A percentile compares a stretch with the other conserved stretches of the same genome.
phyloP scores from a whole-genome alignment of 495 filamentous ascomycete genomes.

The Aspergillus carlsbadensis region DNA sequence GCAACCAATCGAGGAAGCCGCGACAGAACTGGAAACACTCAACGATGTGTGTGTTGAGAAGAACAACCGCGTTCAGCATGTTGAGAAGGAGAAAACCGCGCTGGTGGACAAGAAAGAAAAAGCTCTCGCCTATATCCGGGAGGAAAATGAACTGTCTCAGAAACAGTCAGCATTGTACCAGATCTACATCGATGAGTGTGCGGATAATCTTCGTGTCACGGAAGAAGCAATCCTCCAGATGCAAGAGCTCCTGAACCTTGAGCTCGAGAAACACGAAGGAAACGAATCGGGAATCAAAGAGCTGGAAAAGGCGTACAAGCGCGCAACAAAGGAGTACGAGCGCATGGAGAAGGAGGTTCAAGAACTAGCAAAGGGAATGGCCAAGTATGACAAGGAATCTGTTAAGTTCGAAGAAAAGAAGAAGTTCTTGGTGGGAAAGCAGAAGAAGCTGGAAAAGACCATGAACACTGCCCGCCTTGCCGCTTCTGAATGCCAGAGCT shows the following conservation, averaged over 20 bases:
- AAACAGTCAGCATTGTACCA: slow-evolving; percentile 93
- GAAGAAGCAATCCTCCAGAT: slow-evolving; percentile 88
- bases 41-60: slow-evolving; percentile 96
- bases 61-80: slow-evolving; percentile 89
- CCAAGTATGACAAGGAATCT: slow-evolving; percentile 89
- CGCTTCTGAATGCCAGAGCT: slow-evolving; percentile 69
- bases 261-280: slow-evolving; percentile 88
- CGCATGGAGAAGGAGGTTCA: slow-evolving; percentile 79
- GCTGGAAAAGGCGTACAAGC: slow-evolving; percentile 81
- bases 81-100: slow-evolving; percentile 91
- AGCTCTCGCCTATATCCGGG: slow-evolving; percentile 80
- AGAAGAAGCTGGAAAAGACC: slow-evolving; percentile 92
- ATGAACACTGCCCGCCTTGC: slow-evolving; percentile 68
- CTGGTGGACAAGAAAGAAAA: slow-evolving; percentile 97
- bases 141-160: slow-evolving; percentile 87
- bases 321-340: slow-evolving; percentile 76
- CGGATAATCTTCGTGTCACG: slow-evolving; percentile 83
- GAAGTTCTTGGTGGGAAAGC: slow-evolving; percentile 85
- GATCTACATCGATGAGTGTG: slow-evolving; percentile 81
- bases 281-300: slow-evolving; percentile 89
- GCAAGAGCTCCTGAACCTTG: slow-evolving; percentile 81
- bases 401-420: slow-evolving; percentile 98
- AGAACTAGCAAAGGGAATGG: slow-evolving; percentile 78
- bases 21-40: slow-evolving; percentile 80
- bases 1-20: slow-evolving; percentile 90